Base-by-base conservation (phyloP, 2,329 filamentous ascomycete genomes). In the Fusarium solani-melongenae region DNA sequence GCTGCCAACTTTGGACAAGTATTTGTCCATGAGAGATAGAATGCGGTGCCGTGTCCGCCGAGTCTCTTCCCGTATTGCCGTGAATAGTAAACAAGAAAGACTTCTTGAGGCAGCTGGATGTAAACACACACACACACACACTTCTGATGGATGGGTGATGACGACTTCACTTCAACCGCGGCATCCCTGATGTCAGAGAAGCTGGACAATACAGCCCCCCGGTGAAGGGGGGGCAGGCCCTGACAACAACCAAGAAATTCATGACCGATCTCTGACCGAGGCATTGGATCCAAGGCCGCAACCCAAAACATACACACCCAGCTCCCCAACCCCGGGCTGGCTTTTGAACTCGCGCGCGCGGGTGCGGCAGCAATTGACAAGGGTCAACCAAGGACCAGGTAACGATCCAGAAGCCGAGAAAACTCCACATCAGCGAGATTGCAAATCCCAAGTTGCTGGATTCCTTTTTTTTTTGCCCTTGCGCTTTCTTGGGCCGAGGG, bases 401-500 rank as follows among this genome's bases (percentile, higher is more conserved):
- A 57, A 29, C 58, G 39, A 61, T 49, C 38, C 41, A 51, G 41
- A 61, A 61, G 58, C 58, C 58, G 38, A 44, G 17, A 61, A 41
- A 61, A 56, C 39, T 39, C 70, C 66, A 73, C 70, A 33, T 14
- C 15, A 67, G 70, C 70, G 70, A 73, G 67, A 73, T 73, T 73
- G 71, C 70, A 29, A 58, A 58, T 39, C 33, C 34, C n/a, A 39
- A 22, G 55, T 39, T 24, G 22, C 41, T 46, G 41, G 41, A 27
- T 29, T 14, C n/a, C 10, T 38, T 34, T 58, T 38, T 34, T 58
- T 12, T 49, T 39, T 36, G 34, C 34, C 34, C 36, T 38, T 38
- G 36, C n/a, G 15, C 36, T 41, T 41, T 41, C n/a, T n/a, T 62
- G 46, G 58, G 44, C 66, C 70, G 61, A 73, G 62, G 66, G 56